Evolutionary conservation across 345 rosid genomes (phyloP).

Genomic region (Cochlearia excelsa): DNA sequence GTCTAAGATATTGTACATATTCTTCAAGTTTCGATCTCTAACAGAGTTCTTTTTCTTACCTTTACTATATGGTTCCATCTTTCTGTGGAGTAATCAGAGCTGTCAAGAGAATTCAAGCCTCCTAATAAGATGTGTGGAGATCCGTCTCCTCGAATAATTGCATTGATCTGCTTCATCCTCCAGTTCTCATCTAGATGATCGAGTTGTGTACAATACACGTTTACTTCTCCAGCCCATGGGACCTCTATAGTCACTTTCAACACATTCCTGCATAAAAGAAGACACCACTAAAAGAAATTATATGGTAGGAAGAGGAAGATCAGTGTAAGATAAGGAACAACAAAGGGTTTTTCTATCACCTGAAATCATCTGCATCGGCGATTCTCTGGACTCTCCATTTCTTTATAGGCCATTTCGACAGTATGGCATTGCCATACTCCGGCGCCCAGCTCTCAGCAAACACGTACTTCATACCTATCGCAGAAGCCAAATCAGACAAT

Average conservation of each 20-base stretch:
- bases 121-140: constrained; percentile 76
- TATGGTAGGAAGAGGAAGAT: not conserved
- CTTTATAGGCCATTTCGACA: constrained; percentile 84
- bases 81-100: constrained; percentile 71
- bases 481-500: constrained; percentile 73
- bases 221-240: constrained; percentile 87
- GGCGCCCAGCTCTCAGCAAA: constrained; percentile 98
- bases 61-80: constrained; percentile 86
- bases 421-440: constrained; percentile 78
- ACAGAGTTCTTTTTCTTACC: constrained; percentile 34
- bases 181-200: constrained; percentile 92
- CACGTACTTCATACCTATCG: constrained; percentile 74
- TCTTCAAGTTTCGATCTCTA: not conserved
- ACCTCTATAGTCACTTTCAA: constrained; percentile 74
- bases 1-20: not conserved
- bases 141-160: constrained; percentile 55
- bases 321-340: not conserved
- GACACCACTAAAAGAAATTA: not conserved
- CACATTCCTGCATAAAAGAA: constrained; percentile 58
- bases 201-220: constrained; percentile 80
- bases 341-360: constrained; percentile 37
- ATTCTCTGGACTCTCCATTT: constrained; percentile 76
- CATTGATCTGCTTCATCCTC: constrained; percentile 84
- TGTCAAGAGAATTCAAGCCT: constrained; percentile 70
- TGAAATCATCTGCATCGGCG: constrained; percentile 80